Evolutionary conservation across 305 asterid genomes (phyloP), one percentile per base, ranked within the genome.

Genomic region (Fraxinus floribunda): DNA sequence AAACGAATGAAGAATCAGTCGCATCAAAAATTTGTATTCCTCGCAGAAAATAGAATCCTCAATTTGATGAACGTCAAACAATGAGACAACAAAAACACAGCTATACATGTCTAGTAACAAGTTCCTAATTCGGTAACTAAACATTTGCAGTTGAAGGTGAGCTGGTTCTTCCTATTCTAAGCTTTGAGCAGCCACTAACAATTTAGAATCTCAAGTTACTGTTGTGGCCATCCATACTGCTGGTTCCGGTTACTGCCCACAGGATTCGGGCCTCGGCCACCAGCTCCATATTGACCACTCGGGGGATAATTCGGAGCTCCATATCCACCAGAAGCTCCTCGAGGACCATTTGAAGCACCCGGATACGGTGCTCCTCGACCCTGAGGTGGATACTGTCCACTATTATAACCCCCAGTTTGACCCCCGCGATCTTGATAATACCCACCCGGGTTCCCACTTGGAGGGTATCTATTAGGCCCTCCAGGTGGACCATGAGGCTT

Each of bases 201-300:
- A 29, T 60, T 20, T 49, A 20, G 11, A 36, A 20, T 73, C 76
- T 76, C 44, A 20, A 13, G 24, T 18, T 24, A 72, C 87, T 86
- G 91, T 84, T 91, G 97, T 91, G 91, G 98, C 98, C 99, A 96
- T 80, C 91, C 90, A 78, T 88, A 94, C 83, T 89, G 98, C 88
- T 94, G 98, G 89, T 88, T 96, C 83, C 98, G 90, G 85, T 80
- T 93, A 26, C 97, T 92, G 20, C 94, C 85, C 80, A 80, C 79
- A 18, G 89, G 85, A 80, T 88, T 91, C 20, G 89, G 85, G 75
- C 96, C 95, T 83, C 97, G 86, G 11, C 98, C 92, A 29, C 93
- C 94, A 4, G 95, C 92, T 76, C 96, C 97, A 80, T 88, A 96
- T 55, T 92, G 98, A 77, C 91, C 88, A 79, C 88, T 85, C 84